Conservation (phyloP, 2,329 filamentous ascomycete genomes). For the Plectosphaerella cucumerina region DNA sequence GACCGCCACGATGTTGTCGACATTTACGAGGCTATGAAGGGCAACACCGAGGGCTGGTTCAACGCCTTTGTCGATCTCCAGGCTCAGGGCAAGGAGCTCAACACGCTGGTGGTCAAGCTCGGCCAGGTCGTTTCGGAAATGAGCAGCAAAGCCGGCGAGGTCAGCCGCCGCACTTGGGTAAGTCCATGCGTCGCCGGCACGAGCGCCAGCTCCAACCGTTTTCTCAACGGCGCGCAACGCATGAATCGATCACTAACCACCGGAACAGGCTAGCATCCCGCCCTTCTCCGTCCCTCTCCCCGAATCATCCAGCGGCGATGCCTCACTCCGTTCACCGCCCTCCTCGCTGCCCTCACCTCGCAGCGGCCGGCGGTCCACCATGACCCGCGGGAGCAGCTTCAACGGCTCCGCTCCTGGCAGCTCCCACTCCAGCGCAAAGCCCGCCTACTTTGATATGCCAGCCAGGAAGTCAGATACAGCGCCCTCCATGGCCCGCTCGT, state of each 20-base stretch:
- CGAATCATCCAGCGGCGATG: constrained; percentile 11
- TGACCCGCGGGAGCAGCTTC: constrained; percentile 9
- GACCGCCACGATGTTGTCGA: constrained; percentile 61
- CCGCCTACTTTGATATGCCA: constrained; percentile 19
- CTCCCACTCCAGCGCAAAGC: constrained; percentile 9
- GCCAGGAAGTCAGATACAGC: constrained; percentile 6
- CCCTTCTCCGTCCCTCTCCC: constrained; percentile 15
- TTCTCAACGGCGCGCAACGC: neutral
- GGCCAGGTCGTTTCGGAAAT: constrained; percentile 79
- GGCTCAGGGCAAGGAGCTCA: constrained; percentile 66
- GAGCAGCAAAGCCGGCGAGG: constrained; percentile 76
- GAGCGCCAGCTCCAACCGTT: neutral
- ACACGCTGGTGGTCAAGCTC: constrained; percentile 66
- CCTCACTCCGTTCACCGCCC: constrained; percentile 15
- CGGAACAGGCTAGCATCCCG: constrained; percentile 11
- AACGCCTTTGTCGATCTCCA: constrained; percentile 74
- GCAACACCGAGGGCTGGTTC: constrained; percentile 88
- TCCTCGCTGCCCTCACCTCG: constrained; percentile 17
- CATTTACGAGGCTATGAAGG: constrained; percentile 85
- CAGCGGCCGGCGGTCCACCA: constrained; percentile 7
- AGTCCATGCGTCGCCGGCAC: constrained; percentile 22
- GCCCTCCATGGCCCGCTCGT: neutral
- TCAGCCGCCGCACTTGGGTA: constrained; percentile 75
- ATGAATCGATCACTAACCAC: neutral
- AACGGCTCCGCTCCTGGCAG: constrained; percentile 9